These are phyloP conservation scores for Pseudopyrenochaeta lycopersici DNA, from an alignment of 2,329 filamentous ascomycete species.

Conservation along the genomic window DNA sequence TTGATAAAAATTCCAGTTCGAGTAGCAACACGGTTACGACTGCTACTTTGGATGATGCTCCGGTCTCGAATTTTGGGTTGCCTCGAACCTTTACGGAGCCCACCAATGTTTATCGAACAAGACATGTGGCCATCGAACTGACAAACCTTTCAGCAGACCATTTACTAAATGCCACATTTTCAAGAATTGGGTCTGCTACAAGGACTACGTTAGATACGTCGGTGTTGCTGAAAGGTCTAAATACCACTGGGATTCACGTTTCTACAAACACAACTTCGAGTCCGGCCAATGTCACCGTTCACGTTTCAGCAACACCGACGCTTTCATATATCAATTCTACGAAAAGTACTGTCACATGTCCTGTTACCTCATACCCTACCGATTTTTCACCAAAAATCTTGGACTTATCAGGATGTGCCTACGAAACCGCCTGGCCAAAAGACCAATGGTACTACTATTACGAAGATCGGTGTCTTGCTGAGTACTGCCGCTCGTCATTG, in stretches of 20 bases:
- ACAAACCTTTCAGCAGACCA: too few relatives aligned
- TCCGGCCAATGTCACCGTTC: neutral
- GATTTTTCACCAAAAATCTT: neutral
- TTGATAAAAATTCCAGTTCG: too few relatives aligned
- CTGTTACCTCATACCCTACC: neutral
- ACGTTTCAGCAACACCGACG: neutral
- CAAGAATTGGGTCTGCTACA: too few relatives aligned
- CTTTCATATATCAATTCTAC: neutral
- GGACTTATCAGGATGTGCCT: neutral
- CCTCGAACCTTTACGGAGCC: too few relatives aligned
- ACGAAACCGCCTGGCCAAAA: neutral
- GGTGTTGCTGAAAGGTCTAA: too few relatives aligned
- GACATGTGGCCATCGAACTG: too few relatives aligned
- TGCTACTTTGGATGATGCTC: too few relatives aligned
- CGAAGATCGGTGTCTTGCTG: neutral
- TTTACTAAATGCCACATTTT: too few relatives aligned
- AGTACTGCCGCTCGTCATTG: neutral
- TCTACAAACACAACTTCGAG: neutral
- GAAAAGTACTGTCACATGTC: neutral
- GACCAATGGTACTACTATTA: neutral
- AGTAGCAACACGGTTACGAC: too few relatives aligned
- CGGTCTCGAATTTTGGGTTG: too few relatives aligned
- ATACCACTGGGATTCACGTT: neutral
- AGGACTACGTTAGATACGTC: too few relatives aligned
- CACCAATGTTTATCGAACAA: too few relatives aligned